These are phyloP conservation scores for Colletotrichum destructivum DNA, from an alignment of 2,329 filamentous ascomycete genomes.

Conservation along the genomic window DNA sequence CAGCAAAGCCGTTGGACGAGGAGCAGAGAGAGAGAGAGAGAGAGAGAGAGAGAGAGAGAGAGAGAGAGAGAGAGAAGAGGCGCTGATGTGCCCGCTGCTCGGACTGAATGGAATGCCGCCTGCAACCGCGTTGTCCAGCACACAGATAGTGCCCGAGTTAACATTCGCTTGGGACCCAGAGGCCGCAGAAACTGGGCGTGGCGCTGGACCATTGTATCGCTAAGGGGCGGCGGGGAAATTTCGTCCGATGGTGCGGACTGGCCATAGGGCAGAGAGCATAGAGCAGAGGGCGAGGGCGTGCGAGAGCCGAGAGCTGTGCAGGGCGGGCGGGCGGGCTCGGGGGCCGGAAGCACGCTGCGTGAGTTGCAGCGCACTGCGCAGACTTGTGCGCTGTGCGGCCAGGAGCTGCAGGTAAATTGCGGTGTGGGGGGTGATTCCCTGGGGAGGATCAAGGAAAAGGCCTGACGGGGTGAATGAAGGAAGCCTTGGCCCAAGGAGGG, in stretches of 20 bases:
- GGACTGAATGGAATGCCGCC: conserved; percentile 2
- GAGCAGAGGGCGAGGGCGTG: too few relatives aligned
- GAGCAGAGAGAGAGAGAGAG: not conserved
- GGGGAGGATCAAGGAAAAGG: not conserved
- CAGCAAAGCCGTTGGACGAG: conserved; percentile 17
- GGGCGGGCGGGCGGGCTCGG: not conserved
- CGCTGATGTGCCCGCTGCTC: too few relatives aligned
- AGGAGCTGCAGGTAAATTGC: conserved; percentile 32
- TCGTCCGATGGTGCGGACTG: not conserved
- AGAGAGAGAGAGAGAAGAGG: too few relatives aligned
- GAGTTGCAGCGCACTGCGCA: conserved; percentile 5
- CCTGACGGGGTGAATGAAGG: not conserved
- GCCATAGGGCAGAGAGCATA: conserved; percentile 8
- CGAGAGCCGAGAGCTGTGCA: conserved; percentile 9
- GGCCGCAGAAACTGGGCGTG: conserved; percentile 17
- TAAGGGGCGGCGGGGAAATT: conserved; percentile 13
- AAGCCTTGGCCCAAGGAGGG: not conserved
- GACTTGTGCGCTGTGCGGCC: conserved; percentile 25
- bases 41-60: too few relatives aligned
- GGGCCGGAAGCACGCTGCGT: not conserved
- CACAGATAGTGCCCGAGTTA: conserved; percentile 1
- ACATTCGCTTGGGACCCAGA: not conserved
- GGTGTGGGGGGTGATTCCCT: conserved; percentile 37
- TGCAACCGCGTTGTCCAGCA: not conserved
- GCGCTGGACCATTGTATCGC: conserved; percentile 29